These are phyloP conservation scores for Raddia guianensis DNA, from an alignment of 176 grass and related monocot species.

Conservation along the genomic window DNA sequence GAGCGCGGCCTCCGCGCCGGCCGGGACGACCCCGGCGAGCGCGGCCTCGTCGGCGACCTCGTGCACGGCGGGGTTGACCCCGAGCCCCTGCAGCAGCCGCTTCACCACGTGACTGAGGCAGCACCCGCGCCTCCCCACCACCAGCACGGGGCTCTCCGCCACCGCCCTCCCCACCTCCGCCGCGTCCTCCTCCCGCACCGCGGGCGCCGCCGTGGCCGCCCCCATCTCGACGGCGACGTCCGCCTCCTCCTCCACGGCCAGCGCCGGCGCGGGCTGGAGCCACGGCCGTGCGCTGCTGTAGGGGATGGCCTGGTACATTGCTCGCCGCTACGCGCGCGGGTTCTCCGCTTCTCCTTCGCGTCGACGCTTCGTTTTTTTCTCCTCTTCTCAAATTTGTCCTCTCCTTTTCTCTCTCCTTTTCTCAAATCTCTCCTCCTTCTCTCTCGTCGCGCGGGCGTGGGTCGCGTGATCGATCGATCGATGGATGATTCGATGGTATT, in stretches of 20 bases:
- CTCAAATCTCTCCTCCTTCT: fast-evolving
- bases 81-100: slow-evolving; percentile 78
- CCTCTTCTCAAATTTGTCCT: no score
- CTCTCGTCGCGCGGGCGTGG: neutral
- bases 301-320: slow-evolving; percentile 83
- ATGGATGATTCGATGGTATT: no score
- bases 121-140: slow-evolving; percentile 76
- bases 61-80: slow-evolving; percentile 81
- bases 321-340: neutral
- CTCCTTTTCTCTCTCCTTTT: fast-evolving
- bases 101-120: slow-evolving; percentile 89
- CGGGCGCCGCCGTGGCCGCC: neutral
- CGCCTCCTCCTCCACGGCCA: neutral
- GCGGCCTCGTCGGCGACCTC: slow-evolving; percentile 75
- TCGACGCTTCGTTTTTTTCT: neutral
- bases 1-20: slow-evolving; percentile 31
- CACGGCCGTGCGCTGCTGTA: slow-evolving; percentile 61
- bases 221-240: slow-evolving; percentile 38
- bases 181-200: neutral
- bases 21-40: slow-evolving; percentile 44
- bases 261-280: slow-evolving; percentile 32
- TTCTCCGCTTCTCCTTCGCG: neutral
- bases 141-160: slow-evolving; percentile 78
- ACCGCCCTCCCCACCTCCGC: slow-evolving; percentile 49
- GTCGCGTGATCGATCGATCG: slow-evolving; percentile 16